A percentile compares a stretch with the other conserved stretches of the same genome.
Conservation (phyloP, 331 rosid species). For the Erythrophleum ivorense region DNA sequence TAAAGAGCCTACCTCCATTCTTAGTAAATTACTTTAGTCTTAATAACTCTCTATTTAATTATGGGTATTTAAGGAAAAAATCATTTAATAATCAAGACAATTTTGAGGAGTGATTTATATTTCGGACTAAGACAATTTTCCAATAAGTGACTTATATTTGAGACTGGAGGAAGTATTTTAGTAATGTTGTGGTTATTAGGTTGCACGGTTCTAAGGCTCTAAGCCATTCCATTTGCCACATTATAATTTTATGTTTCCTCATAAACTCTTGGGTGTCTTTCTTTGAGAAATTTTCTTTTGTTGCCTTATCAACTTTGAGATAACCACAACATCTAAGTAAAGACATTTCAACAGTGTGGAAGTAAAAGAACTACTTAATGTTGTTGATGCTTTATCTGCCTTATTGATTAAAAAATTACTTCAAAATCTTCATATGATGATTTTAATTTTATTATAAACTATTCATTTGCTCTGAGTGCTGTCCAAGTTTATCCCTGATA, state of each 20-base stretch:
- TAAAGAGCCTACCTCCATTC: too few relatives aligned
- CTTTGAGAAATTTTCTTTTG: neutral
- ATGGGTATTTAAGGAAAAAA: too few relatives aligned
- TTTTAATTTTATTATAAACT: neutral
- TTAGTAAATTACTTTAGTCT: too few relatives aligned
- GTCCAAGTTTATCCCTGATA: neutral
- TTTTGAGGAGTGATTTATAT: too few relatives aligned
- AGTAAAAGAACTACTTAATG: neutral
- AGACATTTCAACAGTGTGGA: neutral
- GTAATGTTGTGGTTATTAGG: neutral
- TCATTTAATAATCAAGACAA: too few relatives aligned
- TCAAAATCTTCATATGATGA: neutral
- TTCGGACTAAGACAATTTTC: too few relatives aligned
- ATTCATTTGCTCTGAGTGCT: constrained; percentile 1
- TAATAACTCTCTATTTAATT: too few relatives aligned
- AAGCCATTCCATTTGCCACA: neutral
- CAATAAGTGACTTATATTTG: too few relatives aligned
- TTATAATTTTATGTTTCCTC: neutral
- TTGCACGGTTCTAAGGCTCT: neutral
- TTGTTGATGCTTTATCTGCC: neutral
- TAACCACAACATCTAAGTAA: neutral
- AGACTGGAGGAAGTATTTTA: neutral
- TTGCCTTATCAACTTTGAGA: neutral
- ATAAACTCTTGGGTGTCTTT: neutral
- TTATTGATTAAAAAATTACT: neutral